These are phyloP conservation scores for Aureococcus anophagefferens DNA, from an alignment of 108 stramenopile genomes.

Conservation along the genomic window DNA sequence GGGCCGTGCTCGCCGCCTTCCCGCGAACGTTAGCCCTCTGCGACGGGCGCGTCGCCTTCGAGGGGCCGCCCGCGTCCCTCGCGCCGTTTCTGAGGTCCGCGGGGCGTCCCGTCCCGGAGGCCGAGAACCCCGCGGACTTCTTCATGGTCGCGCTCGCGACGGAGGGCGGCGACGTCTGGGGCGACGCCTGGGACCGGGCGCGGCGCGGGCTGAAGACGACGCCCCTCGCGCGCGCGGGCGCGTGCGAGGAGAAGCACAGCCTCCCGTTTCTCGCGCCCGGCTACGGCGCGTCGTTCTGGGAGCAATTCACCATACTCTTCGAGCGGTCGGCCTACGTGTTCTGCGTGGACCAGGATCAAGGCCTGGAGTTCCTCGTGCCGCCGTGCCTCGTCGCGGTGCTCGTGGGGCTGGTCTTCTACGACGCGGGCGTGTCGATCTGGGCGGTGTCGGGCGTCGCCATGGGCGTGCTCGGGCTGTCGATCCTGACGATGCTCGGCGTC, in stretches of 20 bases:
- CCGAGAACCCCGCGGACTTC: background rate
- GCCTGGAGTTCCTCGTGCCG: background rate
- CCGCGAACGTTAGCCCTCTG: conserved; percentile 11
- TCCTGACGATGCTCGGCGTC: too few species aligned
- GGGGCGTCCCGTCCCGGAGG: background rate
- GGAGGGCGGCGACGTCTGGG: too few species aligned
- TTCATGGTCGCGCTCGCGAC: background rate
- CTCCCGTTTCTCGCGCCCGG: too few species aligned
- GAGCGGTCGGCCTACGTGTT: background rate
- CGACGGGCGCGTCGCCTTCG: background rate
- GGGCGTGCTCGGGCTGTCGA: too few species aligned
- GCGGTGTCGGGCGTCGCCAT: background rate
- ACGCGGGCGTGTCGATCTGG: background rate
- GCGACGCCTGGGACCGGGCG: too few species aligned
- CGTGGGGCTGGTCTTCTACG: background rate
- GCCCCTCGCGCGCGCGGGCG: too few species aligned
- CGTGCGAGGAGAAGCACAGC: too few species aligned
- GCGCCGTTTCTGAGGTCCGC: background rate
- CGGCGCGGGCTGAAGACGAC: too few species aligned
- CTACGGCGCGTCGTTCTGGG: background rate
- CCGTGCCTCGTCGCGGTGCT: background rate
- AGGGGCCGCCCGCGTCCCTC: background rate
- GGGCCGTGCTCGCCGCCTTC: conserved; percentile 14
- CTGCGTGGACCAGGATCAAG: background rate
- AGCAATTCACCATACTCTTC: background rate